Percentiles rank a stretch among this genome's conserved stretches.
Conservation (phyloP, 305 asterid genomes). For the Withania somnifera region DNA sequence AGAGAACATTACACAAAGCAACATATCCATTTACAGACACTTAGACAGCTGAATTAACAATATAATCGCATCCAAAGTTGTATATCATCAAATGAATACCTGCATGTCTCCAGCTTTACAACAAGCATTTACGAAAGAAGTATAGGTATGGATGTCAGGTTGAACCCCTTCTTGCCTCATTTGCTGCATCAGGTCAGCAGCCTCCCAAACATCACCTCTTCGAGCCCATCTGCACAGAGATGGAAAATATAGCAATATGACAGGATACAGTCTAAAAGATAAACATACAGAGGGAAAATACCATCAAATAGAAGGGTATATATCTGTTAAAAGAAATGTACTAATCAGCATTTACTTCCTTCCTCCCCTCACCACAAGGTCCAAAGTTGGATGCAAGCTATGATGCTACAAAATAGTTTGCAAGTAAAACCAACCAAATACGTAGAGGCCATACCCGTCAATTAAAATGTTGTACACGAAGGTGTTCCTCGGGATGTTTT, state of each 20-base stretch:
- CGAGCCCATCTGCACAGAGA: constrained; percentile 80
- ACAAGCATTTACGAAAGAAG: constrained; percentile 88
- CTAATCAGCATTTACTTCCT: not conserved
- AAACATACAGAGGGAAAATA: not conserved
- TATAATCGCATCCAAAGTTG: not conserved
- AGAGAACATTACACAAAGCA: not conserved
- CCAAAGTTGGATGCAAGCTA: not conserved
- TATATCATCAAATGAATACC: constrained; percentile 30
- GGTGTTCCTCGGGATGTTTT: constrained; percentile 72
- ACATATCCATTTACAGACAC: not conserved
- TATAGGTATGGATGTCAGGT: constrained; percentile 94
- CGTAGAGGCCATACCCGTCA: constrained; percentile 57
- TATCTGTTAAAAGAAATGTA: not conserved
- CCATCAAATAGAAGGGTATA: not conserved
- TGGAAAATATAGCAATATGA: not conserved
- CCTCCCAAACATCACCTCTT: constrained; percentile 99
- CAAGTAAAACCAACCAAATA: not conserved
- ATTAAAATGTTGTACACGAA: constrained; percentile 86
- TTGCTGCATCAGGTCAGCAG: constrained; percentile 97
- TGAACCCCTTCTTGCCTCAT: constrained; percentile 86
- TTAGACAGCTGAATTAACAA: not conserved
- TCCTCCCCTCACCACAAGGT: not conserved
- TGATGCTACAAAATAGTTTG: not conserved
- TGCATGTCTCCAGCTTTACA: constrained; percentile 96
- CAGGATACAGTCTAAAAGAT: not conserved